phyloP scores from a whole-genome alignment of 768 basidiomycete species.

The Dentipellis fragilis region DNA sequence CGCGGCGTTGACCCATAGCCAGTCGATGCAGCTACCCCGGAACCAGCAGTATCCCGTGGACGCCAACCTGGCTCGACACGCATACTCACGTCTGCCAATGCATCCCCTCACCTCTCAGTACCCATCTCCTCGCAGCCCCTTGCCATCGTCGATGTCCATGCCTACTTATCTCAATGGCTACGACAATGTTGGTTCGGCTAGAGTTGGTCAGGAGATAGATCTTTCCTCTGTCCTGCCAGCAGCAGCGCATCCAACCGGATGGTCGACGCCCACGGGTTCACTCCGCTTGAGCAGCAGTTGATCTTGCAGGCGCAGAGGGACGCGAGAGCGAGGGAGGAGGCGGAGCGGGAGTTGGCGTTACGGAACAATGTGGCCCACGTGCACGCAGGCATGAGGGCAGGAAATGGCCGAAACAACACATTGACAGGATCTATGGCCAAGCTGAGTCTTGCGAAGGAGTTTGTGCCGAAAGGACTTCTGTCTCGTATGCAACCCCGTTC shows the following conservation, averaged over 20 bases:
- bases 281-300: conserved; percentile 14
- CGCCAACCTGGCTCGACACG: background rate
- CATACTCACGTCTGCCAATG: conserved; percentile 9
- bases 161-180: background rate
- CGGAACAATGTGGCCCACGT: conserved; percentile 5
- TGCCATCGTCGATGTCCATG: background rate
- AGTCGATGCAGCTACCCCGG: conserved; percentile 12
- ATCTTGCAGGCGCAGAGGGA: conserved; percentile 13
- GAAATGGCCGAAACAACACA: background rate
- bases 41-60: conserved; percentile 10
- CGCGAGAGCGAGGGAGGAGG: conserved; percentile 10
- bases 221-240: conserved; percentile 7
- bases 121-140: background rate
- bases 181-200: background rate
- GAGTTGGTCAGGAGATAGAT: conserved; percentile 11
- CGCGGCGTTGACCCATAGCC: background rate
- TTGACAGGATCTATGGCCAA: conserved; percentile 6
- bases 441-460: conserved; percentile 12
- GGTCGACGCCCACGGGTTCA: conserved; percentile 10
- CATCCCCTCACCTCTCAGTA: conserved; percentile 10
- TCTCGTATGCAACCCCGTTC: conserved; percentile 2
- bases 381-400: background rate
- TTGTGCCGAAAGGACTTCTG: conserved; percentile 10
- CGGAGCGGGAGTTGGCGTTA: conserved; percentile 4
- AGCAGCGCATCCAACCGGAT: background rate